Percentiles rank a stretch among this genome's conserved stretches.
Conservation (phyloP, 2,329 filamentous ascomycete species). For the Colletotrichum musicola region DNA sequence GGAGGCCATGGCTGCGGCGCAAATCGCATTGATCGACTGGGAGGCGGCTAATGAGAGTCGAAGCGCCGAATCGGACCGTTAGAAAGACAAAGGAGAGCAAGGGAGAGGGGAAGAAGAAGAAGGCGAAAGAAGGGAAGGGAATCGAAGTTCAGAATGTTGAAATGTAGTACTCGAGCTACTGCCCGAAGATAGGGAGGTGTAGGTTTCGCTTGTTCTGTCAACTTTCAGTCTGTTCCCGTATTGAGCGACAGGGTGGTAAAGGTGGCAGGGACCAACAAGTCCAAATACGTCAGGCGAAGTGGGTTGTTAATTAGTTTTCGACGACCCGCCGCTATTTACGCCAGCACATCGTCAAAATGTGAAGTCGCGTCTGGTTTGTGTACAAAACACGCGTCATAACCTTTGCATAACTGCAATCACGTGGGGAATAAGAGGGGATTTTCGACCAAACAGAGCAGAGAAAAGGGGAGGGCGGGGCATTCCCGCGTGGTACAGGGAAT, state of each 20-base stretch:
- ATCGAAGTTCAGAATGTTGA: not conserved
- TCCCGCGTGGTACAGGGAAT: not conserved
- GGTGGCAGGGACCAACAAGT: slow-evolving; percentile 25
- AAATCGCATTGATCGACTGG: slow-evolving; percentile 26
- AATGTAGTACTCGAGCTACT: not conserved
- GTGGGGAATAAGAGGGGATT: slow-evolving; percentile 1
- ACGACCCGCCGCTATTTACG: slow-evolving; percentile 13
- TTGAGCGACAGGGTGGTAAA: slow-evolving; percentile 27
- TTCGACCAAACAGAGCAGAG: not conserved
- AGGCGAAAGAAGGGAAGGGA: not conserved
- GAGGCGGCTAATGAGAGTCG: not conserved
- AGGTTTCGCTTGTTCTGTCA: slow-evolving; percentile 18
- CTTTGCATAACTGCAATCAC: slow-evolving; percentile 35
- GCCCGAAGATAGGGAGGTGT: too few relatives aligned
- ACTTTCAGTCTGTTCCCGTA: slow-evolving; percentile 22
- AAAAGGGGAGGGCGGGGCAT: slow-evolving; percentile 27
- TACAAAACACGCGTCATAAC: slow-evolving; percentile 34
- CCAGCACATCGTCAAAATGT: slow-evolving; percentile 26
- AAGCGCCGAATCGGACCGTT: not conserved
- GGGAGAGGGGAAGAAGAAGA: not conserved
- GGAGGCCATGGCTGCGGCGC: slow-evolving; percentile 33
- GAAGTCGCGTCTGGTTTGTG: slow-evolving; percentile 28
- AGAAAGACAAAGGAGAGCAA: not conserved
- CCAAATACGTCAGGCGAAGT: slow-evolving; percentile 24
- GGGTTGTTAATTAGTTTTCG: slow-evolving; percentile 12